phyloP scores from a whole-genome alignment of 768 basidiomycete genomes.

The Tylopilus cervinicoccineus region DNA sequence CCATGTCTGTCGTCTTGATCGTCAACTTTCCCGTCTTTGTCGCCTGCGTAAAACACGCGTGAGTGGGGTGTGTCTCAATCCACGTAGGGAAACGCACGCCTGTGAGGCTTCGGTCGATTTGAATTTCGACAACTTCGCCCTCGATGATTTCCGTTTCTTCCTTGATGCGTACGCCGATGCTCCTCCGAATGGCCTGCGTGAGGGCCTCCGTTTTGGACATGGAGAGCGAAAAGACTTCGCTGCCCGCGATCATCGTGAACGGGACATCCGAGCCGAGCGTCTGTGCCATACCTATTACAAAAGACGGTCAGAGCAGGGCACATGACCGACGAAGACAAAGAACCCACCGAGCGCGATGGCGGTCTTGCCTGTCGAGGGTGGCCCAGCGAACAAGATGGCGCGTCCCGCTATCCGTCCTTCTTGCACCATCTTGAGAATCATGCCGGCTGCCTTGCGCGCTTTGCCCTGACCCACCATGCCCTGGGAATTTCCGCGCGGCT shows the following conservation, averaged over 20 bases:
- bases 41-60: constrained; percentile 47
- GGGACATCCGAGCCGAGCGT: constrained; percentile 92
- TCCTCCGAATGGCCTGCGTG: constrained; percentile 92
- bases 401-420: constrained; percentile 94
- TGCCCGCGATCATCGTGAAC: constrained; percentile 96
- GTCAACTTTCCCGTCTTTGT: constrained; percentile 98
- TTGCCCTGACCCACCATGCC: constrained; percentile 98
- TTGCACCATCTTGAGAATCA: constrained; percentile 98
- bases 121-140: constrained; percentile 98
- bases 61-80: neutral
- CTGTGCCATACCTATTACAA: constrained; percentile 83
- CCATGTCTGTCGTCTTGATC: constrained; percentile 99
- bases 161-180: constrained; percentile 95
- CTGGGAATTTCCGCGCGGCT: constrained; percentile 84
- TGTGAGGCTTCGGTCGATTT: constrained; percentile 94
- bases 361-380: constrained; percentile 96
- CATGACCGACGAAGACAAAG: neutral
- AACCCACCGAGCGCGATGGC: constrained; percentile 90
- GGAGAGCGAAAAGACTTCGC: constrained; percentile 96
- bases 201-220: constrained; percentile 99
- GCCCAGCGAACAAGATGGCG: constrained; percentile 95
- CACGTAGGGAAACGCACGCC: constrained; percentile 53
- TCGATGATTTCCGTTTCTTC: constrained; percentile 98
- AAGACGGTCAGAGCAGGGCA: neutral
- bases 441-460: constrained; percentile 94